Conservation (phyloP, 2,329 filamentous ascomycete genomes). For the Ramichloridium luteum region DNA sequence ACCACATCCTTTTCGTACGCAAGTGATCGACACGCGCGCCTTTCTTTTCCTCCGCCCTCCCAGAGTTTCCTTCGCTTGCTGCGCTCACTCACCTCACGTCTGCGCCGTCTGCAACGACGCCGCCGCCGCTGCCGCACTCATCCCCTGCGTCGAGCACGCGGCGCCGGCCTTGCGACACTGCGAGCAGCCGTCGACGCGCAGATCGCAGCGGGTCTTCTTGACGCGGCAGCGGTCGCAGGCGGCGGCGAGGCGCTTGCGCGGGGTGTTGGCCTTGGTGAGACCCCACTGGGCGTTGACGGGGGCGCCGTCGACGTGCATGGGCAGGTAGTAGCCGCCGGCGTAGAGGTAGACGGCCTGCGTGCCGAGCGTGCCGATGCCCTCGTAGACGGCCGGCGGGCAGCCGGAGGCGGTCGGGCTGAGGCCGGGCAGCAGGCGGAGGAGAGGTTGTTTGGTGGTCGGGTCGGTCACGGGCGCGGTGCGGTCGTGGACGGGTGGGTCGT, state of each 20-base stretch:
- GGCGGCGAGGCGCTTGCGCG: background rate
- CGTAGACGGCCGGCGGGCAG: background rate
- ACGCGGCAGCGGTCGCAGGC: background rate
- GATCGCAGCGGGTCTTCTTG: background rate
- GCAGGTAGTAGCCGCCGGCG: background rate
- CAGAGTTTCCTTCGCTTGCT: no score
- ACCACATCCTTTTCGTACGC: no score
- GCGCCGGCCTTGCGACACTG: background rate
- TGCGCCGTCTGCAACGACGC: background rate
- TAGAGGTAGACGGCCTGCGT: background rate
- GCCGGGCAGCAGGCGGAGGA: background rate
- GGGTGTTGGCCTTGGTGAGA: conserved; percentile 1
- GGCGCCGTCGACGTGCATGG: background rate
- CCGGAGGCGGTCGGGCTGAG: background rate
- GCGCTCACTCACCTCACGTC: background rate
- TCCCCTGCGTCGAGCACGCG: background rate
- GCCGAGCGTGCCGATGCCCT: background rate
- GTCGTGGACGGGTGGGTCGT: no score
- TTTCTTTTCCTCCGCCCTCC: no score
- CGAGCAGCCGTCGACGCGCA: background rate
- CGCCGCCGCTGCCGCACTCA: background rate
- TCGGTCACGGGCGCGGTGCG: no score
- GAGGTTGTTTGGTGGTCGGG: no score
- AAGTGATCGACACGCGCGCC: no score
- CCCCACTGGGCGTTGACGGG: background rate